Conservation (phyloP, 257 asterid genomes). For the Apocynum venetum region DNA sequence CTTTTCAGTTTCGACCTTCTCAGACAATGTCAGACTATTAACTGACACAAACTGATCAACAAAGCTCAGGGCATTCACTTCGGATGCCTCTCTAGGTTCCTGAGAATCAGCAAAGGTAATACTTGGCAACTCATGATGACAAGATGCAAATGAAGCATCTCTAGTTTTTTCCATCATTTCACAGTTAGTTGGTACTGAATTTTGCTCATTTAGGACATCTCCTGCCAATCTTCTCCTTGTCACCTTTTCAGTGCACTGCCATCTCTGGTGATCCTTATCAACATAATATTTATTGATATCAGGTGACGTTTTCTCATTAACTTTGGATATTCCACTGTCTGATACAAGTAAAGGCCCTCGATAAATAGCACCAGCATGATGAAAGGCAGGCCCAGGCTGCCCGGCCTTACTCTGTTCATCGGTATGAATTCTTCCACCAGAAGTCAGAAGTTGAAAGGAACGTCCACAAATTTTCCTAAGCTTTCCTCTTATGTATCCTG, state of each 20-base stretch:
- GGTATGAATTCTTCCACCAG: too few species aligned
- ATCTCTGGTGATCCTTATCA: conserved; percentile 3
- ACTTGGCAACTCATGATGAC: conserved; percentile 17
- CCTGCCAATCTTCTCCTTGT: conserved; percentile 20
- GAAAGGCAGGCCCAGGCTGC: conserved; percentile 3
- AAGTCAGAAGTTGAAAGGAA: background rate
- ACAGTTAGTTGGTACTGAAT: conserved; percentile 19
- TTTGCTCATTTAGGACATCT: conserved; percentile 22
- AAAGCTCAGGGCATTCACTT: conserved; percentile 49
- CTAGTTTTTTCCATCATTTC: conserved; percentile 20
- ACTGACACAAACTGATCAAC: conserved; percentile 59
- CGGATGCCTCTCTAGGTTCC: conserved; percentile 43
- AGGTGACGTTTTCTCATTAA: background rate
- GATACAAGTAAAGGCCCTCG: background rate
- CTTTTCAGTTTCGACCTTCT: conserved; percentile 24
- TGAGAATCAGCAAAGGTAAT: conserved; percentile 34
- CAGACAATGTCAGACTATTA: conserved; percentile 31
- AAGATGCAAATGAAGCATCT: conserved; percentile 21
- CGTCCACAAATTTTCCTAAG: conserved; percentile 6
- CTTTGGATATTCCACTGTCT: background rate
- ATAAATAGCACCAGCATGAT: background rate
- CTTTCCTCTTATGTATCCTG: conserved; percentile 14
- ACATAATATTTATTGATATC: background rate
- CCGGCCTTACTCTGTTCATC: background rate
- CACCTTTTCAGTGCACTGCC: conserved; percentile 12